Base-by-base conservation (phyloP, 1,284 basidiomycete genomes). In the Heterobasidion parviporum region DNA sequence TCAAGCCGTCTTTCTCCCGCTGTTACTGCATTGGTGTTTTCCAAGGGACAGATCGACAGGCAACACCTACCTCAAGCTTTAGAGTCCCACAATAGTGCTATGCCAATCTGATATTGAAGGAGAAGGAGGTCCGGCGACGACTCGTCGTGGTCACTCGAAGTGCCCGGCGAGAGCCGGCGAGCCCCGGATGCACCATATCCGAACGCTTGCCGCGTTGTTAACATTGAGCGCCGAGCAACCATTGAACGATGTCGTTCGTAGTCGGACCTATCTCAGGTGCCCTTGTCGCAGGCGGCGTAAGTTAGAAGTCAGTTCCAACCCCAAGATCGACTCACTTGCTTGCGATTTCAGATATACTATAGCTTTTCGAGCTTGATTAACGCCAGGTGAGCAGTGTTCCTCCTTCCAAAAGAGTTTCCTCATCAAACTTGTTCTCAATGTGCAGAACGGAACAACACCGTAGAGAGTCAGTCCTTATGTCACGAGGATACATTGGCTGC, bases 341-440 rank as follows among this genome's bases (percentile, higher is more conserved):
- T 12, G 20, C 10, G 6, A 15, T 15, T 53, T 1, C 62, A 83
- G 81, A 70, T 82, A 3, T 83, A 83, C 66, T 83, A 82, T 64
- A 81, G 81, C 18, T 82, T 83, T 62, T 83, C 81, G 5, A 79
- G 74, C 62, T 63, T 82, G 61, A 81, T 83, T 41, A 73, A 77
- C 51, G 73, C 75, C 46, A 73, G 73, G 81, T 80, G 15, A 32
- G 52, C 26, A 32, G 14, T 50, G 16, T 18, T 16, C 6, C 14
- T 9, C 26, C 35, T 16, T 15, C 12, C 18, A 8, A 14, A 8
- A 56, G 49, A 71, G 38, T 15, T 35, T 43, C 54, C 16, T 58
- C 15, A 32, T 15, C 26, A 9, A 51, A 55, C 44, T 50, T 33
- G 48, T 26, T 35, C 38, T 6, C 52, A 35, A n/a, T 36, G 55